Conservation (phyloP, 139 green algal genomes). For the Tetraselmis striata region DNA sequence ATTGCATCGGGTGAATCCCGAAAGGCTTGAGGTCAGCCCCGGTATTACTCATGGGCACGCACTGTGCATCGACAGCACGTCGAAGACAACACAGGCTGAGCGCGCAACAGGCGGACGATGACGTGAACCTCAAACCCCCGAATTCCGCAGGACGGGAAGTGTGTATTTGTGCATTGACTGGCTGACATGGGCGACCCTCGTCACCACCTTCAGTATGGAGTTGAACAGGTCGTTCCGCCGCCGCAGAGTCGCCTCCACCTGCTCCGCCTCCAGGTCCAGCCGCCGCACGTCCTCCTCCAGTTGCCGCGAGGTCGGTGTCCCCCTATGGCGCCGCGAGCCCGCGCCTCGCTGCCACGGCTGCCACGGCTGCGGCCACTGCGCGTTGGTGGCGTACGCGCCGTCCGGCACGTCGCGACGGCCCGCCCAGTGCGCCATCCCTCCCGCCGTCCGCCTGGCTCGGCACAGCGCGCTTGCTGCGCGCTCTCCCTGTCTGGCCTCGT, state of each 20-base stretch:
- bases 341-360: background rate
- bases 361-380: background rate
- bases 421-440: background rate
- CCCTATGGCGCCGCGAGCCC: background rate
- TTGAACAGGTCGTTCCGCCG: background rate
- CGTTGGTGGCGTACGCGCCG: background rate
- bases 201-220: background rate
- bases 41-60: too few relatives aligned
- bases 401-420: background rate
- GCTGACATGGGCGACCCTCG: too few relatives aligned
- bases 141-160: too few relatives aligned
- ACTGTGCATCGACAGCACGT: too few relatives aligned
- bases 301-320: background rate
- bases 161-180: too few relatives aligned
- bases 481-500: too few relatives aligned
- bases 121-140: too few relatives aligned
- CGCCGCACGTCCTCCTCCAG: background rate
- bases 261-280: background rate
- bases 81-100: too few relatives aligned
- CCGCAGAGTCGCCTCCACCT: background rate
- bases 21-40: too few relatives aligned
- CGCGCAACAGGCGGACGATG: too few relatives aligned
- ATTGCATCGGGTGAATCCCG: too few relatives aligned
- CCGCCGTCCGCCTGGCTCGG: background rate
- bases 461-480: too few relatives aligned